Conservation (phyloP, 2,329 filamentous ascomycete species). For the Colletotrichum sp. region DNA sequence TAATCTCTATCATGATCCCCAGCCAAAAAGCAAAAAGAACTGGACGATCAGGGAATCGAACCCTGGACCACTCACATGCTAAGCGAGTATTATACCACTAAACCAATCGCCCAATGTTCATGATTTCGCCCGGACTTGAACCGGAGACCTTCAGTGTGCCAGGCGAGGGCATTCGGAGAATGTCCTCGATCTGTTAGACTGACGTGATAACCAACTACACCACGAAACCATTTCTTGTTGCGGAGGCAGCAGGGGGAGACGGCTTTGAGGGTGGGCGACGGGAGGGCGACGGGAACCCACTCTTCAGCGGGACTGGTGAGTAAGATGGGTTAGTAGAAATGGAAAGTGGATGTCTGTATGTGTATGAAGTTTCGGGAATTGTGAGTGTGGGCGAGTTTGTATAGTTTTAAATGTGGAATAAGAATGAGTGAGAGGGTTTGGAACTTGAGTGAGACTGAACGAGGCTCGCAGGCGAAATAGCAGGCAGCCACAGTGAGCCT, state of each 20-base stretch:
- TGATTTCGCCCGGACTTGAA: conserved; percentile 13
- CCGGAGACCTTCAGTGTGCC: conserved; percentile 15
- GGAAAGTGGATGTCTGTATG: not conserved
- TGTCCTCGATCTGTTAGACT: conserved; percentile 44
- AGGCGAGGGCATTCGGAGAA: not conserved
- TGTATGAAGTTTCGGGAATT: fast-evolving
- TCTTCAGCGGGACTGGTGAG: not conserved
- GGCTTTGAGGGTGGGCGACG: not conserved
- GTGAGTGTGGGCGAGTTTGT: fast-evolving
- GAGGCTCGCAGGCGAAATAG: not conserved
- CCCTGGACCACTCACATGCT: conserved; percentile 14
- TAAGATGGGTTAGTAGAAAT: not conserved
- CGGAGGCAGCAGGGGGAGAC: fast-evolving
- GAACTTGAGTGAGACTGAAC: not conserved
- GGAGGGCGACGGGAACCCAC: not conserved
- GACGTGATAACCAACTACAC: conserved; percentile 54
- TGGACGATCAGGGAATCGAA: conserved; percentile 17
- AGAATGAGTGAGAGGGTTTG: not conserved
- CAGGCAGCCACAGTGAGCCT: not conserved
- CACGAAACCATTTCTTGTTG: conserved; percentile 20
- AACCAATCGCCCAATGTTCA: conserved; percentile 5
- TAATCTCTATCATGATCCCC: fast-evolving
- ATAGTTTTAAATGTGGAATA: not conserved
- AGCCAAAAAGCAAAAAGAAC: not conserved
- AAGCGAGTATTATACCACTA: conserved; percentile 20